Percentiles rank a stretch among this genome's conserved stretches.
These are phyloP conservation scores for Cystobasidium onofrii DNA, from an alignment of 768 basidiomycete genomes.

Conservation along the genomic window DNA sequence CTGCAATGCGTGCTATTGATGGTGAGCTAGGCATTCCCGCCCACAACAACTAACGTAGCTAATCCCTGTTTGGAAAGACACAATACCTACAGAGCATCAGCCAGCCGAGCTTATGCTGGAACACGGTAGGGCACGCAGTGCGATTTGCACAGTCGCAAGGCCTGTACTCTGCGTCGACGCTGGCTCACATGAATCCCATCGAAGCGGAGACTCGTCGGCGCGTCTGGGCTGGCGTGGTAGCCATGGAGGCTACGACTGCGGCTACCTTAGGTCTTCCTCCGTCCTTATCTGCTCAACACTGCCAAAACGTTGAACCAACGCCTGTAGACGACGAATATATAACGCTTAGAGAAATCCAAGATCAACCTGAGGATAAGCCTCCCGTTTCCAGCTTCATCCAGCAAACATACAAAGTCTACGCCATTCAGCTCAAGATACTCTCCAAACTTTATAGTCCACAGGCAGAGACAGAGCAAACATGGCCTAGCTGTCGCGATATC, in stretches of 20 bases:
- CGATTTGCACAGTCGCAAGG: neutral
- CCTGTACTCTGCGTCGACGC: neutral
- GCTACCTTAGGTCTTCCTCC: slow-evolving; percentile 2
- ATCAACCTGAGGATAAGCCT: neutral
- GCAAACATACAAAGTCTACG: neutral
- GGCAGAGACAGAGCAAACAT: neutral
- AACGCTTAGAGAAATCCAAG: neutral
- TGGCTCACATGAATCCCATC: neutral
- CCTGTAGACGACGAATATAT: neutral
- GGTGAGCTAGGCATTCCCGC: neutral
- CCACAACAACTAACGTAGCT: too few relatives aligned
- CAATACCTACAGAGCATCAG: neutral
- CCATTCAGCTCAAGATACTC: neutral
- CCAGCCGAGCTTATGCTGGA: slow-evolving; percentile 9
- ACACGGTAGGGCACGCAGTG: slow-evolving; percentile 2
- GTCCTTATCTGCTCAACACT: neutral
- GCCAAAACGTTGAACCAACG: neutral
- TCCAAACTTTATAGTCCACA: neutral
- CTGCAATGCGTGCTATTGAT: slow-evolving; percentile 9
- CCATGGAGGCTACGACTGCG: neutral
- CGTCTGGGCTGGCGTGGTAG: slow-evolving; percentile 6
- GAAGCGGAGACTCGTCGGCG: neutral
- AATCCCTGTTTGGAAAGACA: too few relatives aligned
- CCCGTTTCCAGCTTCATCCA: neutral
- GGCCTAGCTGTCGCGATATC: neutral